Base-by-base conservation (phyloP, 78 protist genomes). In the Dictyostelium capitatum region DNA sequence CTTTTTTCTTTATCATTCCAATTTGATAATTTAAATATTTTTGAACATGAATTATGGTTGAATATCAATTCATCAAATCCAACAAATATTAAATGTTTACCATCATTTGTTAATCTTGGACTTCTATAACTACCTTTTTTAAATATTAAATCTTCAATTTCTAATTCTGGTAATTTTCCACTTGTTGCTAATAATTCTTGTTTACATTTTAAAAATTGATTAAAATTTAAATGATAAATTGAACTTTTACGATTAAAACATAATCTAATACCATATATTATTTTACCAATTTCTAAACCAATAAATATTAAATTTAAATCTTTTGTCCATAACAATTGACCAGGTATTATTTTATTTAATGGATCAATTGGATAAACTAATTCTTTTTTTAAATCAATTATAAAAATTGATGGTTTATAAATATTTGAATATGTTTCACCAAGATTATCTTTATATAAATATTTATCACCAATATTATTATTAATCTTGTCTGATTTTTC, bases 341-440 rank as follows among this genome's bases (percentile, higher is more conserved):
- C 93, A 25, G 93, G 57, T 19, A 82, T 54, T 19, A 87, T n/a
- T 23, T 67, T n/a, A n/a, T 43, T 41, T 1, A 12, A 19, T 32
- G 93, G 84, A 9, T 75, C 81, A 11, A 87, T 23, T 20, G 78
- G 84, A n/a, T 59, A 48, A 9, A 77, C 43, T 3, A 53, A 46
- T 65, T 87, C 84, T 32, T 87, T 57, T 8, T 28, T 20, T 30
- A 77, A 59, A 77, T 87, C 93, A 15, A 74, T n/a, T 1, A 87
- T 80, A 77, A 41, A 87, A 46, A 87, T 75, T 9, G 84, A 47
- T 59, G 84, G 93, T 15, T 28, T 41, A 10, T 28, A 23, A 30
- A 72, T 15, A 14, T 64, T 17, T 51, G 57, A 17, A 65, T 87
- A 87, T 20, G 93, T 77, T 50, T 87, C 93, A n/a, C 93, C 93